phyloP scores from a whole-genome alignment of 2,329 filamentous ascomycete species.

The Colletotrichum sp. region DNA sequence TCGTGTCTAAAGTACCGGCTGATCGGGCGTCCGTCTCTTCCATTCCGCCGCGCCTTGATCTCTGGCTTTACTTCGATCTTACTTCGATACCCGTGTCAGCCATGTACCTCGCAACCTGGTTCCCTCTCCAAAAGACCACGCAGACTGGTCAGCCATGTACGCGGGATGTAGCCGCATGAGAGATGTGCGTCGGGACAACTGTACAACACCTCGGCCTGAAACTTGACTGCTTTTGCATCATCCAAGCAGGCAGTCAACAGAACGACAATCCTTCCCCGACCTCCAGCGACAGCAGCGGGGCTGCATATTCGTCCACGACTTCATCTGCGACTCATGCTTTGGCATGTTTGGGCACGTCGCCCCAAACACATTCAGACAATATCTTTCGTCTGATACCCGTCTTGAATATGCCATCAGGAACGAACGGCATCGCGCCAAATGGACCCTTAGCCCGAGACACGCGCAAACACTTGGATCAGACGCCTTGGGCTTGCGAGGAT shows the following conservation, averaged over 20 bases:
- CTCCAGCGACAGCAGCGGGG: not conserved
- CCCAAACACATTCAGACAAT: not conserved
- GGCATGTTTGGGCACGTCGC: not conserved
- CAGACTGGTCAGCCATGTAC: not conserved
- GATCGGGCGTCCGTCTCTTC: not conserved
- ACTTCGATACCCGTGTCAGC: not conserved
- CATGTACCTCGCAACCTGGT: not conserved
- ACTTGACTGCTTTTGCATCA: not conserved
- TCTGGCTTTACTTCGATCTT: not conserved
- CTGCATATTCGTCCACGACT: not conserved
- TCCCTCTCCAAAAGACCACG: not conserved
- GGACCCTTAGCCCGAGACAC: slow-evolving; percentile 2
- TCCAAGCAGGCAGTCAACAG: not conserved
- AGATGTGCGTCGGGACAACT: slow-evolving; percentile 3
- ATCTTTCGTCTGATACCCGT: slow-evolving; percentile 2
- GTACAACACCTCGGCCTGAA: slow-evolving; percentile 3
- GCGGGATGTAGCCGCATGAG: slow-evolving; percentile 5
- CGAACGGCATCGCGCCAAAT: not conserved
- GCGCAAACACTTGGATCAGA: not conserved
- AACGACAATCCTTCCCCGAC: not conserved
- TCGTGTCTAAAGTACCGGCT: not conserved
- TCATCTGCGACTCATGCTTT: not conserved
- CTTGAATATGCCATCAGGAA: not conserved
- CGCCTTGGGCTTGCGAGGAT: not conserved
- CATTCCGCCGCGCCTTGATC: not conserved